Base-by-base conservation (phyloP, 768 basidiomycete species). In the Podaxis pistillaris region DNA sequence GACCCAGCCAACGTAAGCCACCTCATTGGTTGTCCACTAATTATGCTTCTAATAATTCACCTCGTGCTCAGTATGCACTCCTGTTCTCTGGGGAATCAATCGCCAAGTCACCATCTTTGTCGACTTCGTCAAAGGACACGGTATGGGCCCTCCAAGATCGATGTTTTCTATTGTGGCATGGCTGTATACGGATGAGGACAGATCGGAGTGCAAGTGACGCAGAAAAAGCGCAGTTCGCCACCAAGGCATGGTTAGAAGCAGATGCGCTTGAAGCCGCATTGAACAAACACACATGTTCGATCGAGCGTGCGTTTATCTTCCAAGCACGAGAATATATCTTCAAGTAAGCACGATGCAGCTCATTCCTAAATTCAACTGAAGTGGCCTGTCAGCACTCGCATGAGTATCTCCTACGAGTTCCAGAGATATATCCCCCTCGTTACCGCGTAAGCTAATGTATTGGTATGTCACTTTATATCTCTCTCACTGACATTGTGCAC, bases 141-240 rank as follows among this genome's bases (percentile, higher is more conserved):
- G 77, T 91, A 22, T 92, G 88, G 89, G 88, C 88, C n/a, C 75
- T 91, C 56, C 83, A 87, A 68, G 83, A 88, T 67, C 85, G 88
- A 51, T 78, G 83, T 6, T 86, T 87, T 75, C 74, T 92, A 22
- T 75, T 91, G 38, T 93, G 90, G 89, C 84, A 89, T 71, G 81
- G 81, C 22, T 93, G 90, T 68, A 76, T 87, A 58, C 83, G 83
- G 55, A 85, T 87, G 79, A 83, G 85, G 15, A 78, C 80, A 56
- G 69, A 78, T 44, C 63, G 62, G 12, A 63, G 64, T 12, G 75
- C 77, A 30, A 71, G 76, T 30, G 82, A 87, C 51, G 68, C 72
- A 2, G 82, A 85, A 38, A 86, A 85, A 68, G 82, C 84, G 13
- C 79, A 82, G 37, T 91, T 89, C 69, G 88, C 85, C 9, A 74